phyloP scores from a whole-genome alignment of 108 stramenopile species.

The Epipyxis sp. region DNA sequence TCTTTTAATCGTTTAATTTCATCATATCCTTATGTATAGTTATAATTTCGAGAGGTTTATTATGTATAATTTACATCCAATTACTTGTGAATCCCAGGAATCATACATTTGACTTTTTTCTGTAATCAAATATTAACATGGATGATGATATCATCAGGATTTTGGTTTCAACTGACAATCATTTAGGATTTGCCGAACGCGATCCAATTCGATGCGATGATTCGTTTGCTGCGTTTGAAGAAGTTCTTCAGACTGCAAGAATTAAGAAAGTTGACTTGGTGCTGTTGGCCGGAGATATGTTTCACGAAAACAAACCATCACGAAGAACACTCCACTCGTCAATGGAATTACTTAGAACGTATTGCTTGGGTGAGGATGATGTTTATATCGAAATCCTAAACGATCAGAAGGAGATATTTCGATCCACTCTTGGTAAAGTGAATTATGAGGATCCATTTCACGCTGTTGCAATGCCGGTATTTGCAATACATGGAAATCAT shows the following conservation, averaged over 20 bases:
- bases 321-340: slow-evolving; percentile 76
- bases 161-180: slow-evolving; percentile 90
- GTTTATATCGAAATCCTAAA: slow-evolving; percentile 74
- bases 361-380: slow-evolving; percentile 81
- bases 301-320: slow-evolving; percentile 93
- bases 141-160: slow-evolving; percentile 71
- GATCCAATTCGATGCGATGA: slow-evolving; percentile 87
- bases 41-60: no score
- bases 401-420: slow-evolving; percentile 54
- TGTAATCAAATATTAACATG: no score
- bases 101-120: no score
- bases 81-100: no score
- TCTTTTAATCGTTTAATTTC: no score
- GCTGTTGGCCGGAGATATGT: slow-evolving; percentile 86
- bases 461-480: slow-evolving; percentile 84
- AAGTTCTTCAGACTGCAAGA: slow-evolving; percentile 74
- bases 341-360: slow-evolving; percentile 81
- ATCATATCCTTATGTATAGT: no score
- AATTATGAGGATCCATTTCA: slow-evolving; percentile 81
- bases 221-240: slow-evolving; percentile 91
- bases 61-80: no score
- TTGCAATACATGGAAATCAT: slow-evolving; percentile 96
- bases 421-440: slow-evolving; percentile 48
- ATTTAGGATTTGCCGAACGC: slow-evolving; percentile 81
- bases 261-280: slow-evolving; percentile 71